Percentiles rank a stretch among this genome's conserved stretches.
phyloP scores from a whole-genome alignment of 192 early-diverging fungal species.

The Umbelopsis sp. region DNA sequence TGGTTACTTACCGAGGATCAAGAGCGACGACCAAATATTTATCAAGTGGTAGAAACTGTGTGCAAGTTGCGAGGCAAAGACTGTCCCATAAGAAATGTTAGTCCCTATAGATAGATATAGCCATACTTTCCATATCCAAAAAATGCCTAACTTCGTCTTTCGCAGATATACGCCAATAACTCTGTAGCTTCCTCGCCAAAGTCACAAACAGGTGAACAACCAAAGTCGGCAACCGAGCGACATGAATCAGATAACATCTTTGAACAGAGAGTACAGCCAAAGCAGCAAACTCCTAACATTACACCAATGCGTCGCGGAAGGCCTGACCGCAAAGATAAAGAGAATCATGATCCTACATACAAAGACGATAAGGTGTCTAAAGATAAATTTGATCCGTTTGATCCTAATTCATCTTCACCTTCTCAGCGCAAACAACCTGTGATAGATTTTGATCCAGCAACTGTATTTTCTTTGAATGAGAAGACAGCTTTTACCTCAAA shows the following conservation, averaged over 20 bases:
- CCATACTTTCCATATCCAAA: neutral
- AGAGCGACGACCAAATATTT: constrained; percentile 74
- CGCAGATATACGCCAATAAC: constrained; percentile 39
- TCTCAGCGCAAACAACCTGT: neutral
- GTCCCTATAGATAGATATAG: constrained; percentile 13
- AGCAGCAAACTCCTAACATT: constrained; percentile 55
- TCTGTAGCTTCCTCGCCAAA: constrained; percentile 13
- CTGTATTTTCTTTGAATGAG: constrained; percentile 2
- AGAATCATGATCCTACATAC: neutral
- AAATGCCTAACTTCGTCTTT: constrained; percentile 2
- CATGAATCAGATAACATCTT: constrained; percentile 31
- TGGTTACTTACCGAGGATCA: constrained; percentile 82
- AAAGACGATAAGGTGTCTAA: constrained; percentile 1
- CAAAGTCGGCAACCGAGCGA: constrained; percentile 32
- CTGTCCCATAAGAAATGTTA: constrained; percentile 69
- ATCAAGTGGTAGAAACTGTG: constrained; percentile 70
- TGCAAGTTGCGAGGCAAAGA: constrained; percentile 63
- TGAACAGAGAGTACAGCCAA: constrained; percentile 33
- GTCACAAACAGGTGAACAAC: constrained; percentile 23
- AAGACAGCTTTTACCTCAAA: constrained; percentile 5
- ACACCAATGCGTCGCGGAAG: constrained; percentile 92
- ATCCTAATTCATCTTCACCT: neutral
- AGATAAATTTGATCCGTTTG: constrained; percentile 25
- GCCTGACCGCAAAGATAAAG: constrained; percentile 43
- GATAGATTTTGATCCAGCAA: constrained; percentile 12